A percentile compares a stretch with the other conserved stretches of the same genome.
Conservation (phyloP, 208 protist genomes). For the Trichomonas tenax region DNA sequence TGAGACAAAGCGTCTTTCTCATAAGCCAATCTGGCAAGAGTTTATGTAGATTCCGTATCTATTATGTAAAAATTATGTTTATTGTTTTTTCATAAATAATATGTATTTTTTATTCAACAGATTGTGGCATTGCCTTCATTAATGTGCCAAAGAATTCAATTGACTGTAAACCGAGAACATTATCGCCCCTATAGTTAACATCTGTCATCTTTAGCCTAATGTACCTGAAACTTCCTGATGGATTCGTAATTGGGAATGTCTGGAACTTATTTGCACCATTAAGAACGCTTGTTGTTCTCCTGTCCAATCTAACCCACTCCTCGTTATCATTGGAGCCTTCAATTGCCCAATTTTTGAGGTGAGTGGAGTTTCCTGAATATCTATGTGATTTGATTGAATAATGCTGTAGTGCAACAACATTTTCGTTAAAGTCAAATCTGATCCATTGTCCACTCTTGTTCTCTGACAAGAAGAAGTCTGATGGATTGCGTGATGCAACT, state of each 20-base stretch:
- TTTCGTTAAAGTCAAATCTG: neutral
- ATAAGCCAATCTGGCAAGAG: neutral
- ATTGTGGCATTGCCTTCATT: neutral
- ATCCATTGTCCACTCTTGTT: neutral
- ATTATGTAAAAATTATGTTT: too few relatives aligned
- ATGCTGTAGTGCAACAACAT: neutral
- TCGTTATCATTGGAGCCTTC: constrained; percentile 1
- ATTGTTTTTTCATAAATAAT: too few relatives aligned
- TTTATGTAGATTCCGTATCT: neutral
- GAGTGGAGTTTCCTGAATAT: neutral
- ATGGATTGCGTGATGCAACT: neutral
- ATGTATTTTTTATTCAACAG: neutral
- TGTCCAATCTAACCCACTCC: neutral
- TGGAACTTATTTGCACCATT: constrained; percentile 5
- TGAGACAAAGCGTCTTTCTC: neutral
- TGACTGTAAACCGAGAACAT: neutral
- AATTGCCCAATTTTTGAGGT: neutral
- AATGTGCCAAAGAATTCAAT: neutral
- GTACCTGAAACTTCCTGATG: neutral
- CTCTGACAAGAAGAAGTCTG: neutral
- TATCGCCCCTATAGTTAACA: neutral
- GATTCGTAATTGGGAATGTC: neutral
- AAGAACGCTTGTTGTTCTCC: neutral
- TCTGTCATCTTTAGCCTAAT: neutral
- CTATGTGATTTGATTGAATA: neutral